phyloP scores from a whole-genome alignment of 2,329 filamentous ascomycete genomes.

The Trichoderma sp. region DNA sequence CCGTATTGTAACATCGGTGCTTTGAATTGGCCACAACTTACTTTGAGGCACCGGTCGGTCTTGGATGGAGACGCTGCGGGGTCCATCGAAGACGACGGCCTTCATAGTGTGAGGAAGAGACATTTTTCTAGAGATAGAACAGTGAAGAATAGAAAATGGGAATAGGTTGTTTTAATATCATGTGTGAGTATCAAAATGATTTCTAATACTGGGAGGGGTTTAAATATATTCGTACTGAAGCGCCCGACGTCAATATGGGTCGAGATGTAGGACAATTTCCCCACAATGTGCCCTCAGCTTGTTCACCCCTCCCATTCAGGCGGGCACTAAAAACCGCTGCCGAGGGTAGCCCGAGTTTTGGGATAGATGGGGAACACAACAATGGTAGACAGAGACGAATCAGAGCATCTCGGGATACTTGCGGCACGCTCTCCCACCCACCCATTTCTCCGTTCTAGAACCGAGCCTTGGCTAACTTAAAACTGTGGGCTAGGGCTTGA shows the following conservation, averaged over 20 bases:
- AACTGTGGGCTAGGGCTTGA: neutral
- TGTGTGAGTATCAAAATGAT: neutral
- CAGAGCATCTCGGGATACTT: neutral
- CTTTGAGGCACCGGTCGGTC: conserved; percentile 74
- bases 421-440: neutral
- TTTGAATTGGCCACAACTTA: conserved; percentile 21
- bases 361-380: neutral
- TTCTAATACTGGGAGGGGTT: neutral
- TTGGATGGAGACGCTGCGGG: conserved; percentile 72
- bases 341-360: neutral
- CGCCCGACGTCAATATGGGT: conserved; percentile 2
- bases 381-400: neutral
- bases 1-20: conserved; percentile 18
- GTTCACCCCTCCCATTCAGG: neutral
- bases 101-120: conserved; percentile 66
- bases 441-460: neutral
- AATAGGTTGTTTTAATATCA: neutral
- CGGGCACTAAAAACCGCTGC: neutral
- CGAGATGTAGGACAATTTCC: neutral
- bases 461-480: neutral
- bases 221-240: neutral
- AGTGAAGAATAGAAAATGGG: neutral
- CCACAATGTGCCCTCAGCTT: neutral
- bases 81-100: conserved; percentile 84
- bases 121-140: conserved; percentile 29